Percentiles rank a stretch among this genome's conserved stretches.
These are phyloP conservation scores for Venustampulla echinocandica DNA, from an alignment of 495 filamentous ascomycete species.

Conservation along the genomic window DNA sequence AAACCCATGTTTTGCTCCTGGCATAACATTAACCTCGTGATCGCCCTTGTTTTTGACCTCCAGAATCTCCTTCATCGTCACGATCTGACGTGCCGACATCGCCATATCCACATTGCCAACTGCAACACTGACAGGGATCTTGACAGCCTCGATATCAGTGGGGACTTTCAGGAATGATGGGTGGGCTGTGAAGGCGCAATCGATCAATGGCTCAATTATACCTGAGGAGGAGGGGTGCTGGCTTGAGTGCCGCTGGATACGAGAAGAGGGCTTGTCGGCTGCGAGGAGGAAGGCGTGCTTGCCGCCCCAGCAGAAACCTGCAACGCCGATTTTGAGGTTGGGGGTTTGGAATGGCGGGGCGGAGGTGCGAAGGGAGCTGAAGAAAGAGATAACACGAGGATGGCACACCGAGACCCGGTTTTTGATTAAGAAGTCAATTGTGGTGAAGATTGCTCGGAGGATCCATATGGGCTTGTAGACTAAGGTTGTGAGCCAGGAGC, in stretches of 20 bases:
- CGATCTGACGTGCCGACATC: conserved; percentile 30
- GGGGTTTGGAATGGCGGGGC: conserved; percentile 3
- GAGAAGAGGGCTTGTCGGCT: conserved; percentile 18
- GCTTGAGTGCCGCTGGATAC: conserved; percentile 1
- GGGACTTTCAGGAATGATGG: conserved; percentile 43
- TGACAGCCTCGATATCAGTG: conserved; percentile 42
- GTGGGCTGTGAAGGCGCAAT: conserved; percentile 47
- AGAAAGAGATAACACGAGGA: conserved; percentile 39
- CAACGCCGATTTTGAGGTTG: conserved; percentile 32
- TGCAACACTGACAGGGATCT: conserved; percentile 44
- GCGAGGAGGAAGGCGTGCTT: conserved; percentile 38
- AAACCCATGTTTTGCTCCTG: conserved; percentile 54
- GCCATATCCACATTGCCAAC: conserved; percentile 43
- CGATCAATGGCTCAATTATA: conserved; percentile 29
- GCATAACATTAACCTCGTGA: conserved; percentile 42
- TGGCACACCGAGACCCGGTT: conserved; percentile 27
- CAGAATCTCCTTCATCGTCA: conserved; percentile 41
- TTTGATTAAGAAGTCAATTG: conserved; percentile 29
- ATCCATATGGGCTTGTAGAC: conserved; percentile 5
- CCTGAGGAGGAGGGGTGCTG: neutral
- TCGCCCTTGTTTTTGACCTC: conserved; percentile 32
- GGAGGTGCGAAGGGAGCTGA: conserved; percentile 31
- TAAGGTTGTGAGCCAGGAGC: conserved; percentile 18
- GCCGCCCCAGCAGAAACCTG: conserved; percentile 57
- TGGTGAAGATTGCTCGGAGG: conserved; percentile 9